These are phyloP conservation scores for Skeletonema marinoi DNA, from an alignment of 108 stramenopile genomes.

Conservation along the genomic window DNA sequence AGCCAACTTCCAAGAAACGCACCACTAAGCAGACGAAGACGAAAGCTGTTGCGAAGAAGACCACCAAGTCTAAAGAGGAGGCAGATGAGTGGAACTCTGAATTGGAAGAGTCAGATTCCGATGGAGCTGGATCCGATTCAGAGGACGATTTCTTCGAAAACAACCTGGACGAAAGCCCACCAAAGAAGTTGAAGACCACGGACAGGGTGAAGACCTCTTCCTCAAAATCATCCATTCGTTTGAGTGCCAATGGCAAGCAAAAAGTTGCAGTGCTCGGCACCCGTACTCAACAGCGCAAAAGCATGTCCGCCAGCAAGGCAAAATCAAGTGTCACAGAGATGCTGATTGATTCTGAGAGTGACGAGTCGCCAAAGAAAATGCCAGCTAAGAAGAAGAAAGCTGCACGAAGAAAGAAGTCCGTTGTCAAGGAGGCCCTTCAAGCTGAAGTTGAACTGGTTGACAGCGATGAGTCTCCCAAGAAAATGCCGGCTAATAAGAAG, in stretches of 20 bases:
- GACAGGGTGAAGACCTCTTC: slow-evolving; percentile 6
- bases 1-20: slow-evolving; percentile 47
- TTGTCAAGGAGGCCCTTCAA: slow-evolving; percentile 19
- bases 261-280: background rate
- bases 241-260: slow-evolving; percentile 1
- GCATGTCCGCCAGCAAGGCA: slow-evolving; percentile 1
- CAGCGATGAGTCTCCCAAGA: slow-evolving; percentile 9
- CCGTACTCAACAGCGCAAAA: slow-evolving; percentile 3
- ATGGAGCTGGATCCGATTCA: slow-evolving; percentile 13
- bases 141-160: slow-evolving; percentile 53
- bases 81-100: slow-evolving; percentile 39
- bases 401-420: slow-evolving; percentile 16
- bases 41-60: slow-evolving; percentile 32
- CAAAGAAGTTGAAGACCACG: background rate
- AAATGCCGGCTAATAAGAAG: background rate
- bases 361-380: slow-evolving; percentile 16
- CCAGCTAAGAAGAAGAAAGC: slow-evolving; percentile 8
- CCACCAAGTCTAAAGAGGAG: slow-evolving; percentile 57
- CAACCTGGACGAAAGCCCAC: background rate
- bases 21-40: slow-evolving; percentile 37
- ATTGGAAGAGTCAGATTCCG: slow-evolving; percentile 49
- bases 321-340: background rate
- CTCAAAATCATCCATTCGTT: background rate
- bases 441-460: slow-evolving; percentile 23
- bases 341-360: slow-evolving; percentile 1